phyloP scores from a whole-genome alignment of 495 filamentous ascomycete species.

The Hypoxylon perforatum region DNA sequence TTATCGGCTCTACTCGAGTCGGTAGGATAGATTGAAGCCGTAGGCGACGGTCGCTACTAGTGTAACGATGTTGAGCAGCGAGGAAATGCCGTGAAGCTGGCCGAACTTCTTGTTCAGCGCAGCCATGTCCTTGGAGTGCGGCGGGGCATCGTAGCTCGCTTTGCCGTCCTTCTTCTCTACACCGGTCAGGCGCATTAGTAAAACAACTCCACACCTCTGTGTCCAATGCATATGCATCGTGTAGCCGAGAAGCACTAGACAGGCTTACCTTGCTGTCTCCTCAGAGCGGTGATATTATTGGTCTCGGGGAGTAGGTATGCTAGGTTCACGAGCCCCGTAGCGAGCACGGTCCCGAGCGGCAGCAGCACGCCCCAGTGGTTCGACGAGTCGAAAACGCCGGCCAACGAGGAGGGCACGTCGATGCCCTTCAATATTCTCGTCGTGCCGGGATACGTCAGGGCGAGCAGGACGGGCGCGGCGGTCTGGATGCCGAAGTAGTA shows the following conservation, averaged over 20 bases:
- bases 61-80: constrained; percentile 76
- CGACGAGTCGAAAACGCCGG: constrained; percentile 64
- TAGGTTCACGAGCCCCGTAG: constrained; percentile 73
- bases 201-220: background rate
- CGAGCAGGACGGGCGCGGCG: constrained; percentile 73
- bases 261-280: constrained; percentile 77
- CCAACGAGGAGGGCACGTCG: constrained; percentile 56
- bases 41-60: constrained; percentile 76
- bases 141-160: constrained; percentile 76
- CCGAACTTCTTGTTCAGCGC: constrained; percentile 83
- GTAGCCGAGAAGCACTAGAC: background rate
- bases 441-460: constrained; percentile 80
- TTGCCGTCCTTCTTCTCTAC: constrained; percentile 75
- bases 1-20: constrained; percentile 51
- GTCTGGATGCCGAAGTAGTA: constrained; percentile 88
- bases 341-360: constrained; percentile 73
- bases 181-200: constrained; percentile 24
- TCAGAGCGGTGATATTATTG: constrained; percentile 74
- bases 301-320: constrained; percentile 76
- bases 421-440: constrained; percentile 34
- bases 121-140: constrained; percentile 84
- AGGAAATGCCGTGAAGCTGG: constrained; percentile 79
- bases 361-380: constrained; percentile 69
- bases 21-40: constrained; percentile 73
- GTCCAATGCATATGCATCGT: background rate